Evolutionary conservation across 768 basidiomycete species (phyloP).

Genomic region (Rhizopogon roseolus): DNA sequence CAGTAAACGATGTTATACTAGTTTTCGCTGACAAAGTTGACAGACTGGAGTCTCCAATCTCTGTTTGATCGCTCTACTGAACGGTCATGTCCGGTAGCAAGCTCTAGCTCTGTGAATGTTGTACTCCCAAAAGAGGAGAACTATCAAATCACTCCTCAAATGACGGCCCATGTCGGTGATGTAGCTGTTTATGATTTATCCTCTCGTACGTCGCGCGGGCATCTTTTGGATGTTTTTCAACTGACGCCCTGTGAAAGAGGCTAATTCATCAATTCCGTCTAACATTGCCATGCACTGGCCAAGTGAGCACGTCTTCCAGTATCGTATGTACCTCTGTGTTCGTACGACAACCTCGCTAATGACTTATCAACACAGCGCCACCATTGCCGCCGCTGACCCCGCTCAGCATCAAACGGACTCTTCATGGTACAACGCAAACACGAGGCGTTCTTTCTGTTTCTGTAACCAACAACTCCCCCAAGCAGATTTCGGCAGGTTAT

Average conservation of each 20-base stretch:
- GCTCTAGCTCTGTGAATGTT: conserved; percentile 50
- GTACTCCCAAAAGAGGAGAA: conserved; percentile 35
- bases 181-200: conserved; percentile 45
- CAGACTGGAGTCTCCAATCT: conserved; percentile 72
- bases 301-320: conserved; percentile 43
- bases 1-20: background rate
- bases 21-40: conserved; percentile 1
- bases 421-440: conserved; percentile 73
- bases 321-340: conserved; percentile 41
- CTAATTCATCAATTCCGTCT: conserved; percentile 30
- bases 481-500: conserved; percentile 49
- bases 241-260: background rate
- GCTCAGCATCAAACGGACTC: conserved; percentile 61
- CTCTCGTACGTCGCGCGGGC: conserved; percentile 33
- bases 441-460: conserved; percentile 66
- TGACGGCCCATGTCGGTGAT: conserved; percentile 29
- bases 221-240: background rate
- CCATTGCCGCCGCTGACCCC: conserved; percentile 36
- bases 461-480: conserved; percentile 52
- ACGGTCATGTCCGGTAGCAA: conserved; percentile 67
- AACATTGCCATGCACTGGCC: conserved; percentile 58
- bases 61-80: conserved; percentile 66
- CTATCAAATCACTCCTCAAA: conserved; percentile 51
- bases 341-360: background rate
- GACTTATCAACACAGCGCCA: conserved; percentile 27